A percentile compares a stretch with the other conserved stretches of the same genome.
phyloP scores from a whole-genome alignment of 805 yeast species.

The Candida sanyiensis region DNA sequence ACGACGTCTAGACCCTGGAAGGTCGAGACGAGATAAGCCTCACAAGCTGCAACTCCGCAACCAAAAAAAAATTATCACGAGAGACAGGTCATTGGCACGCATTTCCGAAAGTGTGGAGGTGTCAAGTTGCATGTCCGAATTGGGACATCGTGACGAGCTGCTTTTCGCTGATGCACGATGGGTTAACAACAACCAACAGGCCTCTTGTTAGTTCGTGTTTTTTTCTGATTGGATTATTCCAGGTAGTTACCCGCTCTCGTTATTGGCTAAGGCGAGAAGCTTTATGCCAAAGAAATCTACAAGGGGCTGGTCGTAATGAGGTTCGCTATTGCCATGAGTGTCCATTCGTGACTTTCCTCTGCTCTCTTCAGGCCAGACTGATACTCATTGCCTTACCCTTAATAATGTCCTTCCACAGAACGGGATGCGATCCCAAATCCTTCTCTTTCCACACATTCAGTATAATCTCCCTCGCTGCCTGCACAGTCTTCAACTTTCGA shows the following conservation, averaged over 20 bases:
- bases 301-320: too few species aligned
- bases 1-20: slow-evolving; percentile 2
- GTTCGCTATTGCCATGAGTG: not conserved
- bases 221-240: too few species aligned
- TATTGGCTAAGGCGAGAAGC: too few species aligned
- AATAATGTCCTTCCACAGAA: slow-evolving; percentile 35
- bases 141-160: too few species aligned
- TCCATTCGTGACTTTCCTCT: not conserved
- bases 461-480: slow-evolving; percentile 32
- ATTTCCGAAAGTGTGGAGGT: too few species aligned
- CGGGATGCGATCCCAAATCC: slow-evolving; percentile 27
- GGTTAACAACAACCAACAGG: too few species aligned
- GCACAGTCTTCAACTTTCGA: slow-evolving; percentile 35
- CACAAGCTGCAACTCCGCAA: slow-evolving; percentile 1
- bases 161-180: too few species aligned
- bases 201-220: too few species aligned
- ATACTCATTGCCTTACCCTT: slow-evolving; percentile 31
- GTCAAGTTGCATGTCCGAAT: too few species aligned
- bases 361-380: slow-evolving; percentile 30
- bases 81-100: not conserved
- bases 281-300: too few species aligned
- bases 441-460: slow-evolving; percentile 36
- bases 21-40: slow-evolving; percentile 8
- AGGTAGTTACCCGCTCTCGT: too few species aligned
- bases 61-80: not conserved